phyloP scores from a whole-genome alignment of 768 basidiomycete genomes.

The Russula sp. region DNA sequence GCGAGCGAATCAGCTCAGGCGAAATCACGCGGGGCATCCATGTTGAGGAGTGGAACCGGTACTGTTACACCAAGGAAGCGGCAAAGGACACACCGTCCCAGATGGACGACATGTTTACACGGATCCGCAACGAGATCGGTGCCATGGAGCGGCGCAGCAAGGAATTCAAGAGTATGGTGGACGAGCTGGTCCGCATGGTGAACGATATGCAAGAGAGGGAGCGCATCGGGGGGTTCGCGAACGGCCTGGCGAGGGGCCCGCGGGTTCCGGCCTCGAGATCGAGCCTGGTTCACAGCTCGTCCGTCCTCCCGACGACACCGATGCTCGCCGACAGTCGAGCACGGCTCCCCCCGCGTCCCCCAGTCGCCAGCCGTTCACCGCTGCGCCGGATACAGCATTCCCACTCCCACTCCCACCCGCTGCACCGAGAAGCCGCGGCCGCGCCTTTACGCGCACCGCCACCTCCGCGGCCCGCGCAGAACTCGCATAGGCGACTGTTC shows the following conservation, averaged over 20 bases:
- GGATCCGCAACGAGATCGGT: constrained; percentile 15
- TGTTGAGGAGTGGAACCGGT: constrained; percentile 18
- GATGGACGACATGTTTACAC: constrained; percentile 22
- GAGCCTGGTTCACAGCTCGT: constrained; percentile 4
- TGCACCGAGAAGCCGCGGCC: not conserved
- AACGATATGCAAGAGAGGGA: constrained; percentile 9
- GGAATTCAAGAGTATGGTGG: constrained; percentile 17
- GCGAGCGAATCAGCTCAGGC: constrained; percentile 21
- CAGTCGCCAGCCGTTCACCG: not conserved
- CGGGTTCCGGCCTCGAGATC: not conserved
- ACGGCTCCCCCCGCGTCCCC: not conserved
- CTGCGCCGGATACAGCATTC: not conserved
- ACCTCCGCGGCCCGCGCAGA: not conserved
- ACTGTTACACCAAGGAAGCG: not conserved
- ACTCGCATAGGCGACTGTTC: not conserved
- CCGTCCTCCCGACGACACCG: not conserved
- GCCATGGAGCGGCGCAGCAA: constrained; percentile 16
- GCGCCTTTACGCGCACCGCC: not conserved
- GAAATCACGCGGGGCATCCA: constrained; percentile 20
- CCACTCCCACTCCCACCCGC: not conserved
- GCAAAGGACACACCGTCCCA: not conserved
- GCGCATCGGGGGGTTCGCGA: not conserved
- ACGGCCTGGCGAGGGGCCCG: not conserved
- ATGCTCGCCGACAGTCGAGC: constrained; percentile 8
- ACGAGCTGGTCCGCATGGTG: constrained; percentile 15